These are phyloP conservation scores for Botrytis porri DNA, from an alignment of 2,329 filamentous ascomycete genomes.

Conservation along the genomic window DNA sequence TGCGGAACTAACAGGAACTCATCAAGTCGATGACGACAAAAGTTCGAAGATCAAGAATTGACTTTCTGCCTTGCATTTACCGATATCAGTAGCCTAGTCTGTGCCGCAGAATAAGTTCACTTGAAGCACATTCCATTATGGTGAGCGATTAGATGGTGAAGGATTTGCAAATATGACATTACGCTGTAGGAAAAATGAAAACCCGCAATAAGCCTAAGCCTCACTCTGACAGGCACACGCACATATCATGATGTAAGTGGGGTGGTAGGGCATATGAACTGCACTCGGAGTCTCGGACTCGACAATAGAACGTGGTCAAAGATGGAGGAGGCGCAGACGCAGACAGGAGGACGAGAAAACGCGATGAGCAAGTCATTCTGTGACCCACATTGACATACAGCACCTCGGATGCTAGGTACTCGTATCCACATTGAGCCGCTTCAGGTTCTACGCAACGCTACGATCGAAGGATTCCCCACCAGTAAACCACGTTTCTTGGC, in stretches of 20 bases:
- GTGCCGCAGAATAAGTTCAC: neutral
- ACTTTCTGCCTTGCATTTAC: neutral
- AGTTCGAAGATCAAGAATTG: neutral
- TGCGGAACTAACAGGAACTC: neutral
- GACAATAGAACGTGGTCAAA: neutral
- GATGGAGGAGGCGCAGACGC: conserved; percentile 6
- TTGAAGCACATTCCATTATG: neutral
- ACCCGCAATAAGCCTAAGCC: neutral
- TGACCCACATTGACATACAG: neutral
- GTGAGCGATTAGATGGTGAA: neutral
- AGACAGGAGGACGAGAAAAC: neutral
- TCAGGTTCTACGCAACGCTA: neutral
- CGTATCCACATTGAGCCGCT: conserved; percentile 2
- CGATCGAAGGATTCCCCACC: neutral
- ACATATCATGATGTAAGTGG: neutral
- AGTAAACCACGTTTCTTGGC: conserved; percentile 9
- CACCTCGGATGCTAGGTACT: neutral
- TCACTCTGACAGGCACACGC: neutral
- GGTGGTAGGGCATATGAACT: neutral
- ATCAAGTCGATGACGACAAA: neutral
- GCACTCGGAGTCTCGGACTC: neutral
- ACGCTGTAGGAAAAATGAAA: neutral
- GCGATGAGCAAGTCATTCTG: neutral
- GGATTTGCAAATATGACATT: neutral
- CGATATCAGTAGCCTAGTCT: neutral